These are phyloP conservation scores for Neofusicoccum laricinum DNA, from an alignment of 2,329 filamentous ascomycete species.

Conservation along the genomic window DNA sequence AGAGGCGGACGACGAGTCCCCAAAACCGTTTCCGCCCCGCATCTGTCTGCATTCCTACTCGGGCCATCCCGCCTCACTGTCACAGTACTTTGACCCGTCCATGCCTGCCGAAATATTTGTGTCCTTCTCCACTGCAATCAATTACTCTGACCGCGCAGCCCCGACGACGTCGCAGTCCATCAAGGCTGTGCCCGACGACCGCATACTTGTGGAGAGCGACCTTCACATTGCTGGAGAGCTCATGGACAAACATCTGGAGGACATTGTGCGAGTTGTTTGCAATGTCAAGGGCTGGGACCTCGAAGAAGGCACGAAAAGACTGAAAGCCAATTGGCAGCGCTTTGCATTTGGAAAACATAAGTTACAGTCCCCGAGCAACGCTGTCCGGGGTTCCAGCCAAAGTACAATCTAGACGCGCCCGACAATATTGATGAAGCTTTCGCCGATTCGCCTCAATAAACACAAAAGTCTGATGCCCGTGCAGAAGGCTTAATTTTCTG, in stretches of 20 bases:
- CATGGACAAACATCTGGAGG: constrained; percentile 77
- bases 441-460: no score
- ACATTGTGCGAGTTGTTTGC: constrained; percentile 75
- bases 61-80: constrained; percentile 69
- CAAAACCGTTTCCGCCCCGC: constrained; percentile 74
- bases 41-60: constrained; percentile 95
- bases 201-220: constrained; percentile 86
- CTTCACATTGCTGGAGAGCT: constrained; percentile 74
- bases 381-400: no score
- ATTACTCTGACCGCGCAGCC: constrained; percentile 54
- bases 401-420: no score
- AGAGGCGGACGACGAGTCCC: constrained; percentile 15
- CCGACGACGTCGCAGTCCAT: constrained; percentile 64
- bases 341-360: constrained; percentile 65
- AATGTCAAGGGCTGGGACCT: constrained; percentile 73
- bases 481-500: no score
- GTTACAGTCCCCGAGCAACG: neutral
- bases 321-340: constrained; percentile 72
- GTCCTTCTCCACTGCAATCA: constrained; percentile 83
- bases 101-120: constrained; percentile 80
- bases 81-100: constrained; percentile 70
- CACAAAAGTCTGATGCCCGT: no score
- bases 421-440: neutral
- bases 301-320: constrained; percentile 63
- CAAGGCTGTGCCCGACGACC: constrained; percentile 69